Percentiles rank a stretch among this genome's conserved stretches.
Evolutionary conservation across 768 basidiomycete genomes (phyloP).

Genomic region (Amanita polypyramis): DNA sequence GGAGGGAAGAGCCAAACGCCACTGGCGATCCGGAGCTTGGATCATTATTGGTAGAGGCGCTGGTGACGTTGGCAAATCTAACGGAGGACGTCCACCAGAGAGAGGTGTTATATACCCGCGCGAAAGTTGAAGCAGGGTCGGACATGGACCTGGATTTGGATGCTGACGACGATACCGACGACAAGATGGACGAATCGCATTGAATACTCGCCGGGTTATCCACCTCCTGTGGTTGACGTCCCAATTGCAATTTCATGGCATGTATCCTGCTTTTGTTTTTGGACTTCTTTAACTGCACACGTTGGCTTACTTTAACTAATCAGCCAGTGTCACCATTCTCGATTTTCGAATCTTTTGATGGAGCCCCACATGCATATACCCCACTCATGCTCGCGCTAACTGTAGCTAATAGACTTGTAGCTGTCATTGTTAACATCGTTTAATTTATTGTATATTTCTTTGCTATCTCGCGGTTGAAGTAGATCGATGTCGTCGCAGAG

Average conservation of each 20-base stretch:
- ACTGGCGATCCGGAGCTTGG: conserved; percentile 16
- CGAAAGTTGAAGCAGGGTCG: conserved; percentile 36
- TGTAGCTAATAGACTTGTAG: not conserved
- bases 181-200: conserved; percentile 12
- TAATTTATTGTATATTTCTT: too few relatives aligned
- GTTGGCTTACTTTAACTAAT: too few relatives aligned
- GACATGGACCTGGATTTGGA: conserved; percentile 21
- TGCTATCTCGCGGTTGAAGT: too few relatives aligned
- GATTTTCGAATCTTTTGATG: too few relatives aligned
- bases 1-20: conserved; percentile 2
- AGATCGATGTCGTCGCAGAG: too few relatives aligned
- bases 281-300: too few relatives aligned
- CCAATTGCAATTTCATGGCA: too few relatives aligned
- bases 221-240: too few relatives aligned
- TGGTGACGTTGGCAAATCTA: conserved; percentile 49
- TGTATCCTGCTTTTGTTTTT: too few relatives aligned
- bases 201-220: not conserved
- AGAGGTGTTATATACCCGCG: conserved; percentile 42
- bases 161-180: conserved; percentile 8
- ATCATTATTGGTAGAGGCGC: conserved; percentile 39
- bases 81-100: conserved; percentile 35
- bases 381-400: not conserved
- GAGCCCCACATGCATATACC: too few relatives aligned
- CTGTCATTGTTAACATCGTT: not conserved
- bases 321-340: too few relatives aligned